Evolutionary conservation across 805 yeast species (phyloP).

Genomic region (Candida endomychidarum): DNA sequence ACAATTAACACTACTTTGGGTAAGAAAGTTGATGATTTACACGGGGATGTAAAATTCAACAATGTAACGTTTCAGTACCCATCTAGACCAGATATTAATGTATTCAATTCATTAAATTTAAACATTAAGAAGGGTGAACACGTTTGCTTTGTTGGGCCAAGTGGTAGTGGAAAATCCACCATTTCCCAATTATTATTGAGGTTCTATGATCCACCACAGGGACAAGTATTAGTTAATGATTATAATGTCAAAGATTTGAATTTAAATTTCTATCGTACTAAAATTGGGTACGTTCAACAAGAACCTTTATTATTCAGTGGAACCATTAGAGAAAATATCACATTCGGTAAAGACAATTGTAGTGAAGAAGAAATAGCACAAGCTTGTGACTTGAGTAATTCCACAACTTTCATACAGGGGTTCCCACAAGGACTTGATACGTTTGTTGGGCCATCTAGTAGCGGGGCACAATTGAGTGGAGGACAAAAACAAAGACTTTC

Average conservation of each 20-base stretch:
- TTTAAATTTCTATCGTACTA: conserved; percentile 67
- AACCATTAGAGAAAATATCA: conserved; percentile 76
- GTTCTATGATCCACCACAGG: conserved; percentile 75
- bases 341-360: conserved; percentile 67
- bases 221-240: conserved; percentile 64
- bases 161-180: conserved; percentile 95
- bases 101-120: conserved; percentile 58
- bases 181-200: conserved; percentile 75
- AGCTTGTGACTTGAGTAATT: conserved; percentile 73
- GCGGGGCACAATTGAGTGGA: conserved; percentile 84
- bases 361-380: conserved; percentile 56
- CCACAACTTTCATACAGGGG: conserved; percentile 61
- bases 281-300: conserved; percentile 89
- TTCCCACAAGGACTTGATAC: conserved; percentile 87
- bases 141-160: conserved; percentile 94
- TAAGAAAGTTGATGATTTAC: conserved; percentile 35
- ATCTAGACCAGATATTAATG: conserved; percentile 68
- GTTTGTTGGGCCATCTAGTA: conserved; percentile 67
- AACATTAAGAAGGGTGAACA: conserved; percentile 77
- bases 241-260: conserved; percentile 63
- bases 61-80: conserved; percentile 78
- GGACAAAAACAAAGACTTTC: conserved; percentile 96
- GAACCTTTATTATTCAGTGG: conserved; percentile 91
- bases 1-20: conserved; percentile 69
- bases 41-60: conserved; percentile 61